Evolutionary conservation across 164 flowering plant genomes (phyloP).

Genomic region (Macadamia integrifolia): DNA sequence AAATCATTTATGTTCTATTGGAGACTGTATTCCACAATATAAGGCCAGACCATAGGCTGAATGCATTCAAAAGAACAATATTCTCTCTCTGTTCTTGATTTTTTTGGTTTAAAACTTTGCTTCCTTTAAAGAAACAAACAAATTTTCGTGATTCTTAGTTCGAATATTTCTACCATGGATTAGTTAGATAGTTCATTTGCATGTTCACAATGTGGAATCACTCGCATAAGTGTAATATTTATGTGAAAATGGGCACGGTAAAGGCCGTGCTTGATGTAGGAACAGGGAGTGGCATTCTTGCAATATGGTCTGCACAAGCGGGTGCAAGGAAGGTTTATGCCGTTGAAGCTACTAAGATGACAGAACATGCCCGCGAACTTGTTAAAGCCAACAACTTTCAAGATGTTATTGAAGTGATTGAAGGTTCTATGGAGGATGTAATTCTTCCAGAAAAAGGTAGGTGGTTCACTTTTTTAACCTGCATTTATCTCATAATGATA

Average conservation of each 20-base stretch:
- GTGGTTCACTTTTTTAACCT: background rate
- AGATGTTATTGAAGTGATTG: constrained; percentile 81
- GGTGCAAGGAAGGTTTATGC: constrained; percentile 98
- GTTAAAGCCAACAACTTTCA: constrained; percentile 72
- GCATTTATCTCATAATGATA: background rate
- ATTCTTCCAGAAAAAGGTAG: constrained; percentile 84
- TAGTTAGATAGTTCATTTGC: too few species aligned
- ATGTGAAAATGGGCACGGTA: constrained; percentile 9
- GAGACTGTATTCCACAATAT: too few species aligned
- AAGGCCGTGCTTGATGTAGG: constrained; percentile 96
- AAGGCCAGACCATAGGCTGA: too few species aligned
- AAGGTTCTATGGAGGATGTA: constrained; percentile 87
- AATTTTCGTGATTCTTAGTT: too few species aligned
- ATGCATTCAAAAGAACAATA: too few species aligned
- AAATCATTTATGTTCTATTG: too few species aligned
- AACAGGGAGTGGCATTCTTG: constrained; percentile 97
- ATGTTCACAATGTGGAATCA: too few species aligned
- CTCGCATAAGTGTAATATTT: background rate
- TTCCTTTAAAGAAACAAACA: too few species aligned
- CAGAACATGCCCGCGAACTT: constrained; percentile 79
- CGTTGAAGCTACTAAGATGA: constrained; percentile 96
- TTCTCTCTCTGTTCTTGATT: too few species aligned
- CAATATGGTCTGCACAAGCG: constrained; percentile 97
- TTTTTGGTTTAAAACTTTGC: too few species aligned
- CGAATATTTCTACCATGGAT: too few species aligned